Conservation (phyloP, 1,284 basidiomycete species). For the Cryptococcus deneoformans region DNA sequence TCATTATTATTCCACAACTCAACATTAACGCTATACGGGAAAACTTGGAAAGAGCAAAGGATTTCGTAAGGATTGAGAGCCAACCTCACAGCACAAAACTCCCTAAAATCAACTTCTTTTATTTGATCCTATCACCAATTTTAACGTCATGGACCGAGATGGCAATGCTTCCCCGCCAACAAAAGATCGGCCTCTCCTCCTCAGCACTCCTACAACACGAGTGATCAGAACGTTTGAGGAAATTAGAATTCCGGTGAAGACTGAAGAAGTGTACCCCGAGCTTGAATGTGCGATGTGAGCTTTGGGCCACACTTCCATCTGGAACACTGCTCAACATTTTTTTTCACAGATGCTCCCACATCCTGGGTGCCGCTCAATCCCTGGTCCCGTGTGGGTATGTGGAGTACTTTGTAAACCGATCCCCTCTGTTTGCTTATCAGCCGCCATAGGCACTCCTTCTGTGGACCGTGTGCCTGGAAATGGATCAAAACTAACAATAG, state of each 20-base stretch:
- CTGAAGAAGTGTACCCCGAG: conserved; percentile 39
- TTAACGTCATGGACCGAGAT: background rate
- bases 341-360: conserved; percentile 26
- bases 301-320: background rate
- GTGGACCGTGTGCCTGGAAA: conserved; percentile 36
- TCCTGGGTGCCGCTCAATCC: conserved; percentile 32
- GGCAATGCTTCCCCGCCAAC: conserved; percentile 6
- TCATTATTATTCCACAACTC: too few species aligned
- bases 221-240: conserved; percentile 38
- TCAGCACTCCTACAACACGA: conserved; percentile 2
- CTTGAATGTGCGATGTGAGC: conserved; percentile 38
- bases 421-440: background rate
- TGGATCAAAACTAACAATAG: conserved; percentile 33
- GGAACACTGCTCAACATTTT: conserved; percentile 11
- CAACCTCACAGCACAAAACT: too few species aligned
- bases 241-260: conserved; percentile 22
- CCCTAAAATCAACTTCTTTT: too few species aligned
- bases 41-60: too few species aligned
- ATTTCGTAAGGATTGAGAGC: too few species aligned
- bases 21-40: too few species aligned
- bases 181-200: background rate
- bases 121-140: too few species aligned
- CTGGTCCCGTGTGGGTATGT: conserved; percentile 33
- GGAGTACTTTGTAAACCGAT: background rate
- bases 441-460: conserved; percentile 30